Base-by-base conservation (phyloP, 805 yeast species). In the Yarrowia sp. region DNA sequence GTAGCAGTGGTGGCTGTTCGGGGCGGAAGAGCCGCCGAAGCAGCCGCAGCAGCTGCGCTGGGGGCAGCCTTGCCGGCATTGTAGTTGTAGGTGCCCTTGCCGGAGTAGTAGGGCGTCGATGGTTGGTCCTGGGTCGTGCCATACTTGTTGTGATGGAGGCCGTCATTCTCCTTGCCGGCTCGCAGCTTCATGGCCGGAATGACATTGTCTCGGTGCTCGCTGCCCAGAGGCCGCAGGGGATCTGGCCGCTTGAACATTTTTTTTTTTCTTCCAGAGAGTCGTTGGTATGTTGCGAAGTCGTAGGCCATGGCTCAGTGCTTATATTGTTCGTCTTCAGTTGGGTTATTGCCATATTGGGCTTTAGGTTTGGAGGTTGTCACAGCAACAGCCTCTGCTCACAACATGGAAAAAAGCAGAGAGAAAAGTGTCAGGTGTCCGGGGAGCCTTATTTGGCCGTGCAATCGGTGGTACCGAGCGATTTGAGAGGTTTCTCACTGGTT, bases 191-290 rank as follows among this genome's bases (percentile, higher is more conserved):
- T n/a, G 42, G 31, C n/a, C 6, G 31, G 21, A 13, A 22, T 16
- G 42, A 51, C 42, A 35, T 51, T 51, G 42, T 51, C 58, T 35
- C 42, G 18, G 29, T 51, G 56, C 14, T 49, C 58, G 24, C 29
- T n/a, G 25, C 42, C 58, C 58, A 33, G 58, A 16, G 58, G 33
- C 42, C 58, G 5, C 32, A 51, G 21, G 9, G 58, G 42, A 12
- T 51, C 58, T 35, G 58, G 58, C 18, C 58, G 29, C 18, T 51
- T 51, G 58, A 51, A 51, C 58, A 51, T 51, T n/a, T 32, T 51
- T 16, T 13, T n/a, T 13, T 31, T 8, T 21, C 9, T 14, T 14
- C 10, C 14, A 21, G 53, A 8, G 19, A 25, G 22, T 14, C 12
- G n/a, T 31, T 33, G n/a, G 8, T 12, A 39, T 32, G 19, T 39